These are phyloP conservation scores for Lactarius evosmus DNA, from an alignment of 768 basidiomycete species.

Conservation along the genomic window DNA sequence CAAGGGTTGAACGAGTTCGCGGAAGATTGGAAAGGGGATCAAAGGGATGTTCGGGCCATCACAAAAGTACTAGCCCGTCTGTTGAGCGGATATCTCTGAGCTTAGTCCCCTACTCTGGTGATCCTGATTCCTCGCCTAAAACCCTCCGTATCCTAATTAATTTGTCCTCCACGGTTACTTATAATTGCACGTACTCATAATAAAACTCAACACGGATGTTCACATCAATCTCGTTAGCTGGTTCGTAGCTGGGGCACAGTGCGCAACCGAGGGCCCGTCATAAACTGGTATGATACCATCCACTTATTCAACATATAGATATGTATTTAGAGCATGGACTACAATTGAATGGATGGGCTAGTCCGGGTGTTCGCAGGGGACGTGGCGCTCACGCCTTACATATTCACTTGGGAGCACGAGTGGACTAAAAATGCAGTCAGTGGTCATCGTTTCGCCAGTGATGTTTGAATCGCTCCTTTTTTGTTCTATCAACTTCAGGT, in stretches of 20 bases:
- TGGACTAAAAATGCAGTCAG: not conserved
- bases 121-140: not conserved
- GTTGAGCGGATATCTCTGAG: slow-evolving; percentile 67
- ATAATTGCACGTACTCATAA: not conserved
- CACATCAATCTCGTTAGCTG: not conserved
- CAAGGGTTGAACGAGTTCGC: slow-evolving; percentile 48
- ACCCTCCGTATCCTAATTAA: not conserved
- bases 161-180: not conserved
- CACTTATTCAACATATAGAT: not conserved
- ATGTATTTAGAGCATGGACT: not conserved
- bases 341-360: not conserved
- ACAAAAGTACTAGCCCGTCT: slow-evolving; percentile 62
- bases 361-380: not conserved
- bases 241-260: not conserved
- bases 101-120: not conserved
- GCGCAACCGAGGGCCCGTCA: not conserved
- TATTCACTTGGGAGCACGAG: not conserved
- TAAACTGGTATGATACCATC: not conserved
- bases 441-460: not conserved
- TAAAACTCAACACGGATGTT: not conserved
- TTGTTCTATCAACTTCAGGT: not conserved
- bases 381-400: too few species aligned
- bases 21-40: slow-evolving; percentile 55
- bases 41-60: slow-evolving; percentile 56
- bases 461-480: not conserved